These are phyloP conservation scores for Termitomyces sp. DNA, from an alignment of 768 basidiomycete genomes.

Conservation along the genomic window DNA sequence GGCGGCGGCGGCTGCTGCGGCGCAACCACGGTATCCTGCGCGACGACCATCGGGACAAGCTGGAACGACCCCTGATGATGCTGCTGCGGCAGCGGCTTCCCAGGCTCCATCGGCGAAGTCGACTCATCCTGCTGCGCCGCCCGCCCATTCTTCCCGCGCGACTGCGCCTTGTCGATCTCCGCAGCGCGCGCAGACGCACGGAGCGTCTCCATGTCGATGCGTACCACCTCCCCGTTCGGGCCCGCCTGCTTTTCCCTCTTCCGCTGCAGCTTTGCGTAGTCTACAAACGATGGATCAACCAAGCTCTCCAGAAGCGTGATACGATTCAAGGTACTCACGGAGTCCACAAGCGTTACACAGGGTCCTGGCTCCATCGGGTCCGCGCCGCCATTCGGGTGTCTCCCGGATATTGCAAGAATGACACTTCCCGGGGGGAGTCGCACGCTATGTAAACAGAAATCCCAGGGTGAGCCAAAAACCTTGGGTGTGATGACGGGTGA, in stretches of 20 bases:
- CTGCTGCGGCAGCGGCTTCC: slow-evolving; percentile 24
- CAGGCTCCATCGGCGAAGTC: slow-evolving; percentile 25
- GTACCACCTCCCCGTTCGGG: slow-evolving; percentile 49
- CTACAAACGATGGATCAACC: slow-evolving; percentile 28
- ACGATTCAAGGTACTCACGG: slow-evolving; percentile 44
- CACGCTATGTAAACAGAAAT: slow-evolving; percentile 56
- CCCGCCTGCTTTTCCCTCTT: slow-evolving; percentile 64
- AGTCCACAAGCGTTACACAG: slow-evolving; percentile 84
- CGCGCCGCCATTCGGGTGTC: slow-evolving; percentile 85
- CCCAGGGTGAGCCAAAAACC: slow-evolving; percentile 14
- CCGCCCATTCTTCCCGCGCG: slow-evolving; percentile 17
- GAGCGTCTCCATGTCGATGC: slow-evolving; percentile 72
- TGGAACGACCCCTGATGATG: slow-evolving; percentile 63
- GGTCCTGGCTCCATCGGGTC: slow-evolving; percentile 80
- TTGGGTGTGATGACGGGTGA: background rate
- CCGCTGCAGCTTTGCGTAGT: slow-evolving; percentile 80
- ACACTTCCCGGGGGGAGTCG: slow-evolving; percentile 82
- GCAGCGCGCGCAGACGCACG: slow-evolving; percentile 67
- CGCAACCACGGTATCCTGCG: slow-evolving; percentile 8
- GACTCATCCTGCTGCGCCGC: slow-evolving; percentile 25
- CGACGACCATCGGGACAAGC: slow-evolving; percentile 31
- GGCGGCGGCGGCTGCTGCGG: slow-evolving; percentile 16
- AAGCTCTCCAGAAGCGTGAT: background rate
- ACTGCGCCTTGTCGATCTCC: slow-evolving; percentile 34
- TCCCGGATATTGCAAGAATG: slow-evolving; percentile 85